Base-by-base conservation (phyloP, 2,329 filamentous ascomycete genomes). In the Neonectria ditissima region DNA sequence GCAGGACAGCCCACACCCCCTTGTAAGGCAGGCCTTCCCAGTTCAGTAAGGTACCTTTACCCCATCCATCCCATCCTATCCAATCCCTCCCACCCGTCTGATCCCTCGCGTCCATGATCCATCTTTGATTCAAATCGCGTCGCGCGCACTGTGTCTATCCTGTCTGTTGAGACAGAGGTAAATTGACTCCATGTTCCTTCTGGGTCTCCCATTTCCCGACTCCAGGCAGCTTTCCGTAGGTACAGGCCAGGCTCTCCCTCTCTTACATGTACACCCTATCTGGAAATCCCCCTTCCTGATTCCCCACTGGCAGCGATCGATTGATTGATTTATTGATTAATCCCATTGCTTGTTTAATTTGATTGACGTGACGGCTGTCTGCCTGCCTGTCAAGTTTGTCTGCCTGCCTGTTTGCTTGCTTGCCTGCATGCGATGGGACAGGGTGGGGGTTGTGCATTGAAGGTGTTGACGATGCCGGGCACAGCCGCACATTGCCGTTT, bases 231-330 rank as follows among this genome's bases (percentile, higher is more conserved):
- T 48, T 37, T 8, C 34, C n/a, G n/a, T n/a, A n/a, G n/a, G 3
- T n/a, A 37, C 24, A 26, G 24, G 24, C 34, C 34, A 37, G 34
- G 16, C 45, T 37, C 22, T 39, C 22, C n/a, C n/a, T 37, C 37
- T 51, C 45, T 20, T 51, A 52, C 54, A 52, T 47, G 16, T 55
- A 55, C 52, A 45, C 58, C 58, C 50, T 52, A 28, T 22, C 32
- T 30, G 9, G 24, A 18, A 53, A 30, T 56, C 30, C 37, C 52
- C 59, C 45, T 52, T 56, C 45, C 37, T 47, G n/a, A 26, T 37
- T 62, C 59, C 59, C 59, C 59, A 57, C 59, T n/a, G 41, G 11
- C 7, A 11, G 26, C 47, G 59, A 62, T 62, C 59, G 54, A 62
- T 62, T 57, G 54, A 62, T 62, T 57, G 54, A 62, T 62, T 52